Evolutionary conservation across 345 rosid genomes (phyloP).

Genomic region (Lepidium aucheri): DNA sequence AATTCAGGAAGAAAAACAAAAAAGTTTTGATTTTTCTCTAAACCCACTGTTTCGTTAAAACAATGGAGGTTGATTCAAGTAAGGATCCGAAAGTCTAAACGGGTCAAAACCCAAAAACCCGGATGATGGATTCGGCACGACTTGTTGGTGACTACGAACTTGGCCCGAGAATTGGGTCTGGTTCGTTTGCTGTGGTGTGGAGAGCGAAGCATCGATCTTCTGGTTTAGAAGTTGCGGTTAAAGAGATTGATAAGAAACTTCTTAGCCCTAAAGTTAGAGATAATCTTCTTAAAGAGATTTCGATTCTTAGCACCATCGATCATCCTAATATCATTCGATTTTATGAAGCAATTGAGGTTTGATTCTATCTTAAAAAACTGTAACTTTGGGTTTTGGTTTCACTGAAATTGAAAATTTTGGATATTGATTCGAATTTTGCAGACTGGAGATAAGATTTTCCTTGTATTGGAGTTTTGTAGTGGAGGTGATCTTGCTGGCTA

Average conservation of each 20-base stretch:
- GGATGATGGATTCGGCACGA: constrained; percentile 43
- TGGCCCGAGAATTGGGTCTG: constrained; percentile 67
- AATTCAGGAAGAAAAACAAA: background rate
- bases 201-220: constrained; percentile 42
- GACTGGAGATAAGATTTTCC: constrained; percentile 56
- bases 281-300: constrained; percentile 64
- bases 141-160: constrained; percentile 58
- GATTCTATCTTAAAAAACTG: background rate
- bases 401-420: background rate
- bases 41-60: constrained; percentile 2
- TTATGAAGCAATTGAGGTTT: constrained; percentile 47
- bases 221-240: constrained; percentile 54
- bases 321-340: constrained; percentile 60
- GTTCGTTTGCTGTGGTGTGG: constrained; percentile 79
- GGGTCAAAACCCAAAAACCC: constrained; percentile 20
- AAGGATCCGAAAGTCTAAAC: constrained; percentile 12
- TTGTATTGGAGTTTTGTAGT: constrained; percentile 75
- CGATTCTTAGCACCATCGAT: constrained; percentile 64
- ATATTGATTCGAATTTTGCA: constrained; percentile 10
- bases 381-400: background rate
- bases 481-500: constrained; percentile 82
- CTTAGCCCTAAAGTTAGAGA: constrained; percentile 58
- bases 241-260: constrained; percentile 67
- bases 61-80: constrained; percentile 24
- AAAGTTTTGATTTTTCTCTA: constrained; percentile 1